A percentile compares a stretch with the other conserved stretches of the same genome.
These are phyloP conservation scores for Hymenoscyphus repandus DNA, from an alignment of 2,329 filamentous ascomycete species.

Conservation along the genomic window DNA sequence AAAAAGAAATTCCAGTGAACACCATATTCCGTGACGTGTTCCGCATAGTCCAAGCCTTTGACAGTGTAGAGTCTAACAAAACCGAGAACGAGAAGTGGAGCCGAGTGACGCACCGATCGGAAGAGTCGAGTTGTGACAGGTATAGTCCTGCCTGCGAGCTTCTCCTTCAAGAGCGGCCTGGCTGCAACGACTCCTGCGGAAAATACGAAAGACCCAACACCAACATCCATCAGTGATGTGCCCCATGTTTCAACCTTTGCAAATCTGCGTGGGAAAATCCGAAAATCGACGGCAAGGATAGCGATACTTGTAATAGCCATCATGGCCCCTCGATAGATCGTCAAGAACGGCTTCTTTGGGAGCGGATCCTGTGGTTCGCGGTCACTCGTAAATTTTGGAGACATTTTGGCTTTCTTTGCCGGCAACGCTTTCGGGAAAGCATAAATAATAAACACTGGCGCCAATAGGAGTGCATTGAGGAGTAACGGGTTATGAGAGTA, in stretches of 20 bases:
- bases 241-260: conserved; percentile 99
- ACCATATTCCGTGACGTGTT: conserved; percentile 95
- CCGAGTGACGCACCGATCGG: conserved; percentile 68
- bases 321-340: conserved; percentile 86
- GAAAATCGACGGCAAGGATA: conserved; percentile 96
- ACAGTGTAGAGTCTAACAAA: conserved; percentile 78
- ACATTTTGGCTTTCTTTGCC: conserved; percentile 47
- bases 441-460: conserved; percentile 60
- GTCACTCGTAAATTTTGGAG: conserved; percentile 33
- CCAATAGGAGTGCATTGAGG: conserved; percentile 67
- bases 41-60: conserved; percentile 91
- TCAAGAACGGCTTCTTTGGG: conserved; percentile 86
- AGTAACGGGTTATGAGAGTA: conserved; percentile 73
- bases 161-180: conserved; percentile 69
- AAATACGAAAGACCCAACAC: conserved; percentile 96
- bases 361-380: conserved; percentile 43
- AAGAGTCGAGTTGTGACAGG: conserved; percentile 55
- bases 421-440: conserved; percentile 38
- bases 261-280: conserved; percentile 85
- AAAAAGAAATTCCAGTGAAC: conserved; percentile 99
- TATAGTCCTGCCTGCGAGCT: conserved; percentile 43
- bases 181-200: conserved; percentile 88
- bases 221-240: conserved; percentile 97
- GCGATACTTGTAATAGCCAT: conserved; percentile 83
- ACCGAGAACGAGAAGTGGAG: conserved; percentile 77